Evolutionary conservation across 164 flowering plant species (phyloP).

Genomic region (Aristolochia californica): DNA sequence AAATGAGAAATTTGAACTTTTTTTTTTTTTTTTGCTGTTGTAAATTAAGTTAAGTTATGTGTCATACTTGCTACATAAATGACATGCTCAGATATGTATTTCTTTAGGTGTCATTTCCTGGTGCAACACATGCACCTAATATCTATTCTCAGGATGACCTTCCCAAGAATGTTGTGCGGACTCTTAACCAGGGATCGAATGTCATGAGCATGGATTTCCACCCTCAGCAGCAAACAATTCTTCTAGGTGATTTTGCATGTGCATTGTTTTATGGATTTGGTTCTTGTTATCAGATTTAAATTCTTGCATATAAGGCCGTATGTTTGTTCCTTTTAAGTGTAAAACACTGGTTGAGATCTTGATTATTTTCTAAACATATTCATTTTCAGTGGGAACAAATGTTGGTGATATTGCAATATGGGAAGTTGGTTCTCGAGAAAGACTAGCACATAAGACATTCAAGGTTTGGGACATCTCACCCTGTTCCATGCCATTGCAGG

Average conservation of each 20-base stretch:
- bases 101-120: constrained; percentile 49
- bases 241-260: constrained; percentile 40
- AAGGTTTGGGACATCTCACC: constrained; percentile 36
- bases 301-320: too few species aligned
- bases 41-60: not conserved
- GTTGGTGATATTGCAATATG: constrained; percentile 65
- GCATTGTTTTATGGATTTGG: not conserved
- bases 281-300: not conserved
- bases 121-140: constrained; percentile 42
- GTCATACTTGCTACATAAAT: not conserved
- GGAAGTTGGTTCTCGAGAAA: constrained; percentile 46
- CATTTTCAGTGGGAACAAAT: constrained; percentile 30
- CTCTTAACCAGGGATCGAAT: constrained; percentile 54
- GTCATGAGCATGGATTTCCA: constrained; percentile 88
- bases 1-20: not conserved
- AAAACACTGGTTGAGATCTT: not conserved
- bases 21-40: not conserved
- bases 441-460: constrained; percentile 33
- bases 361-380: not conserved
- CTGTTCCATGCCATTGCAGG: constrained; percentile 37
- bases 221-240: constrained; percentile 61
- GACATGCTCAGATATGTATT: not conserved
- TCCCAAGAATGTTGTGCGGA: constrained; percentile 48
- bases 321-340: not conserved
- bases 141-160: constrained; percentile 64